Evolutionary conservation across 805 yeast species (phyloP).

Genomic region (Candida maltosa): DNA sequence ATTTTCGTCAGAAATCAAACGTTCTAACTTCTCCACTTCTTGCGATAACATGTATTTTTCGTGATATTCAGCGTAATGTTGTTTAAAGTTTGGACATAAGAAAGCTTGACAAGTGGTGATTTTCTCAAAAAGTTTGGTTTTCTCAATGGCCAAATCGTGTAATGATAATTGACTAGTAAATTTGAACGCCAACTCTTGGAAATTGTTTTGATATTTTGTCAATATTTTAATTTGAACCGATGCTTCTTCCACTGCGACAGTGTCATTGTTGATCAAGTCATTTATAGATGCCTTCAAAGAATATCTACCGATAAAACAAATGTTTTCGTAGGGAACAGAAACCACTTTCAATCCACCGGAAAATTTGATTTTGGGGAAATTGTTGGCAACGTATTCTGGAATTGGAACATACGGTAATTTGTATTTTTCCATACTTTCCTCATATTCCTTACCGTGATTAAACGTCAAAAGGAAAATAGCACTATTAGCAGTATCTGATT

Average conservation of each 20-base stretch:
- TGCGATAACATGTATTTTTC: conserved; percentile 43
- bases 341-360: conserved; percentile 31
- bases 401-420: conserved; percentile 38
- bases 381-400: conserved; percentile 26
- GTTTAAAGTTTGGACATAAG: conserved; percentile 41
- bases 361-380: conserved; percentile 34
- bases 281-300: conserved; percentile 29
- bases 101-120: conserved; percentile 23
- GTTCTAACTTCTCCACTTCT: conserved; percentile 54
- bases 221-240: conserved; percentile 30
- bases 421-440: conserved; percentile 16
- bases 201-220: conserved; percentile 34
- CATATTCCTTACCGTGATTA: conserved; percentile 37
- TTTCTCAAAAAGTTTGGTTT: conserved; percentile 28
- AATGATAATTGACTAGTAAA: conserved; percentile 28
- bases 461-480: conserved; percentile 42
- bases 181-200: conserved; percentile 44
- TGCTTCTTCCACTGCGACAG: conserved; percentile 32
- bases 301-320: conserved; percentile 44
- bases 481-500: conserved; percentile 30
- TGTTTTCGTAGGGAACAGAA: conserved; percentile 35
- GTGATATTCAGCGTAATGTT: conserved; percentile 43
- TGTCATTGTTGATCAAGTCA: conserved; percentile 33
- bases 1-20: conserved; percentile 79
- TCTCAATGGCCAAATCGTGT: conserved; percentile 35